These are phyloP conservation scores for Mortierella hygrophila DNA, from an alignment of 192 early-diverging fungal genomes.

Conservation along the genomic window DNA sequence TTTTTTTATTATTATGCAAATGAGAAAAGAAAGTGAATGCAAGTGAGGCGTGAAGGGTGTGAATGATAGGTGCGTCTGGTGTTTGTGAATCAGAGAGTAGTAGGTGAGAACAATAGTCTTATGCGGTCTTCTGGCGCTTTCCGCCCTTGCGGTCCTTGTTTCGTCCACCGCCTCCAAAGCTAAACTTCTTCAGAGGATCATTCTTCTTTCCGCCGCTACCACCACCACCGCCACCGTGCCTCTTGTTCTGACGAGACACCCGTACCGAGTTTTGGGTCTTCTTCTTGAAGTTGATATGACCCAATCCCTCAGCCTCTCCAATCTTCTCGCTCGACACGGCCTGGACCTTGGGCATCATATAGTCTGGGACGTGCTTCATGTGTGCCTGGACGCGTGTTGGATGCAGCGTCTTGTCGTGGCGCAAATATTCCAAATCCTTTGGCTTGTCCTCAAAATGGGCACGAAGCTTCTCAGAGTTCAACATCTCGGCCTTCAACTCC, in stretches of 20 bases:
- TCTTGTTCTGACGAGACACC: constrained; percentile 35
- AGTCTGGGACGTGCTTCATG: constrained; percentile 94
- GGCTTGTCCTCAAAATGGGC: constrained; percentile 98
- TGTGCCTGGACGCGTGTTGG: constrained; percentile 86
- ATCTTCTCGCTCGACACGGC: constrained; percentile 50
- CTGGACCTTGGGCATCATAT: constrained; percentile 89
- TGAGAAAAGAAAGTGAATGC: not conserved
- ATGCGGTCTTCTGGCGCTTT: constrained; percentile 55
- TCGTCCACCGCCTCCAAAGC: constrained; percentile 41
- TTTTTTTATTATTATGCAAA: constrained; percentile 13
- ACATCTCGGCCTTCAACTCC: constrained; percentile 94
- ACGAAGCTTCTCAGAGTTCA: constrained; percentile 94
- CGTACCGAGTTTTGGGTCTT: constrained; percentile 45
- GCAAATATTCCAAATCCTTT: constrained; percentile 89
- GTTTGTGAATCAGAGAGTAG: not conserved
- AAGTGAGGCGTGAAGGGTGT: not conserved
- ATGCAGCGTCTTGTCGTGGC: constrained; percentile 92
- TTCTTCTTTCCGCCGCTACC: constrained; percentile 52
- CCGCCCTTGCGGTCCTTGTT: constrained; percentile 22
- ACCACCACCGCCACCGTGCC: constrained; percentile 8
- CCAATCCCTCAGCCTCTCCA: constrained; percentile 43
- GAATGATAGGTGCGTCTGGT: not conserved
- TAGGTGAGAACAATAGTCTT: not conserved
- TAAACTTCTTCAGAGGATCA: constrained; percentile 53
- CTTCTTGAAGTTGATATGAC: constrained; percentile 45